Conservation (phyloP, 2,329 filamentous ascomycete genomes). For the Fusarium ramigenum region DNA sequence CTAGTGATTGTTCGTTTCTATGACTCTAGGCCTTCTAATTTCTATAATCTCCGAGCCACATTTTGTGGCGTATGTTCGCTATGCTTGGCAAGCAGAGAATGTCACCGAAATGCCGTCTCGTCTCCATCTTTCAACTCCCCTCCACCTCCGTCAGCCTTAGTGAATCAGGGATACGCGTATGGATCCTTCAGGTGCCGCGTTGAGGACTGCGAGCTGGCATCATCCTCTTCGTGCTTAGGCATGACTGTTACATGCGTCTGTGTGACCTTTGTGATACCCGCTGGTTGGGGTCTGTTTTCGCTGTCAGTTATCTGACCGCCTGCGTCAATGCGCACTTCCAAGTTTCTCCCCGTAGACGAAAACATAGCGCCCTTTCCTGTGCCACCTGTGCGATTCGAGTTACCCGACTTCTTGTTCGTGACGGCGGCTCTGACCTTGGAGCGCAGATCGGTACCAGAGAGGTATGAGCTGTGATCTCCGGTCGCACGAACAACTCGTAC, state of each 20-base stretch:
- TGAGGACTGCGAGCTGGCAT: constrained; percentile 37
- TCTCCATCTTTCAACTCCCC: background rate
- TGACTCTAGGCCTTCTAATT: background rate
- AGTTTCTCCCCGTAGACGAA: constrained; percentile 14
- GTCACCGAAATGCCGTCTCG: background rate
- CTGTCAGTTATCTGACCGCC: background rate
- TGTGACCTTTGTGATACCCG: constrained; percentile 37
- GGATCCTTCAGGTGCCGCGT: constrained; percentile 30
- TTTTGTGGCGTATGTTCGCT: background rate
- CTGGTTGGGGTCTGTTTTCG: background rate
- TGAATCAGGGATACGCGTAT: constrained; percentile 1
- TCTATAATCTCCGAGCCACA: background rate
- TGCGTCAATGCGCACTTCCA: constrained; percentile 22
- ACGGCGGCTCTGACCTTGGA: constrained; percentile 12
- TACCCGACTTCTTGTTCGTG: background rate
- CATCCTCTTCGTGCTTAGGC: constrained; percentile 27
- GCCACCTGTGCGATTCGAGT: constrained; percentile 1
- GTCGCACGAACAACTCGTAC: constrained; percentile 38
- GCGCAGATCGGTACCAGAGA: constrained; percentile 28
- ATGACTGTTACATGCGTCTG: constrained; percentile 36
- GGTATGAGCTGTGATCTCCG: constrained; percentile 34
- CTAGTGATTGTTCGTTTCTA: background rate
- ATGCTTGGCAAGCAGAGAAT: background rate
- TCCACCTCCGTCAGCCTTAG: background rate
- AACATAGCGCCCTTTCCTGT: constrained; percentile 1